Evolutionary conservation across 73 alveolate species (phyloP).

Genomic region (Paramecium octaurelia): DNA sequence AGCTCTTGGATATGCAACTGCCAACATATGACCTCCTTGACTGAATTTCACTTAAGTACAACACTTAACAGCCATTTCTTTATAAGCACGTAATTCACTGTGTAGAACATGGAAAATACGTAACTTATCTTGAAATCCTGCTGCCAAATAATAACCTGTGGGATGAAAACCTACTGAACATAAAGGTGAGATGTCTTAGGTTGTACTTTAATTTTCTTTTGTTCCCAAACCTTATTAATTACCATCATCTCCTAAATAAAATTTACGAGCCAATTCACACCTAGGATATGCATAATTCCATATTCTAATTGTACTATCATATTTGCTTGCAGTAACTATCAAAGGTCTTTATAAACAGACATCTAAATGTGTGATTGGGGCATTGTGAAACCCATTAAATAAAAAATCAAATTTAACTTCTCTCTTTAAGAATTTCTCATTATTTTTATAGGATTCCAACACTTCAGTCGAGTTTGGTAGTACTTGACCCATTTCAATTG

Average conservation of each 20-base stretch:
- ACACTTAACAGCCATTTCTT: slow-evolving; percentile 81
- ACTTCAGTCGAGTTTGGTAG: slow-evolving; percentile 53
- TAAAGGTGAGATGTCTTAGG: slow-evolving; percentile 80
- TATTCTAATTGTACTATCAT: slow-evolving; percentile 93
- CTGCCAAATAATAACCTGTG: slow-evolving; percentile 97
- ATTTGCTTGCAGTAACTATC: slow-evolving; percentile 89
- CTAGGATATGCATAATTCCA: slow-evolving; percentile 93
- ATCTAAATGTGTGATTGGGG: slow-evolving; percentile 91
- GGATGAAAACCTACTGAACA: slow-evolving; percentile 98
- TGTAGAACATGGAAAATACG: slow-evolving; percentile 91
- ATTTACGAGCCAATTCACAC: slow-evolving; percentile 84
- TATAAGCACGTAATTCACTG: slow-evolving; percentile 88
- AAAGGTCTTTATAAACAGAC: slow-evolving; percentile 97
- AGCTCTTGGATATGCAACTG: slow-evolving; percentile 86
- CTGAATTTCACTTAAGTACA: slow-evolving; percentile 87
- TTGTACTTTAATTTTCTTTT: slow-evolving; percentile 31
- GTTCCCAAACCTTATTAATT: slow-evolving; percentile 63
- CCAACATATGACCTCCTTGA: slow-evolving; percentile 94
- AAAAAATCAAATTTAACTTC: slow-evolving; percentile 94
- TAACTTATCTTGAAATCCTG: slow-evolving; percentile 96
- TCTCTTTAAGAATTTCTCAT: slow-evolving; percentile 65
- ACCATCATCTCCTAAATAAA: slow-evolving; percentile 71
- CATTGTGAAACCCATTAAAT: slow-evolving; percentile 97
- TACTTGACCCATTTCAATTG: slow-evolving; percentile 50
- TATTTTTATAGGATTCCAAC: slow-evolving; percentile 70